A percentile compares a stretch with the other conserved stretches of the same genome.
These are phyloP conservation scores for Suhomyces yuchorum DNA, from an alignment of 1,139 yeast genomes.

Conservation along the genomic window DNA sequence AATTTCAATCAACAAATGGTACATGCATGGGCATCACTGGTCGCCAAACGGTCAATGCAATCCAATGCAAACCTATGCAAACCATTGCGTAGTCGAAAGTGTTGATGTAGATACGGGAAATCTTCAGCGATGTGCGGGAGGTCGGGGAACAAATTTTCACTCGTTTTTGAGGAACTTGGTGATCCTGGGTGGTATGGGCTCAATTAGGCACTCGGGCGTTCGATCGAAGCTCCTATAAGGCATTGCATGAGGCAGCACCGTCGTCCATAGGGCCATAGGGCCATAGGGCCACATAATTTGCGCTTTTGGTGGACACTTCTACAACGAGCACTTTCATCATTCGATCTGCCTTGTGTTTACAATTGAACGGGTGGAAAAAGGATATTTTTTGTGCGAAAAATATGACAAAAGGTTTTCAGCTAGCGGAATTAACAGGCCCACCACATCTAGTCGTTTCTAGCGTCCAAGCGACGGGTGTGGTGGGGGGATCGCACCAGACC, in stretches of 20 bases:
- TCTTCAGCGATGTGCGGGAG: neutral
- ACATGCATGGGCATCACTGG: neutral
- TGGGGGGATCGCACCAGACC: neutral
- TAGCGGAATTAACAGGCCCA: neutral
- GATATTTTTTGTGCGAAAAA: neutral
- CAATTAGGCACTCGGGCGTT: too few relatives aligned
- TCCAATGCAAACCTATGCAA: neutral
- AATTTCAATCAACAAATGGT: neutral
- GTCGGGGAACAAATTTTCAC: neutral
- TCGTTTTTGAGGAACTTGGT: neutral
- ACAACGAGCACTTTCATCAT: neutral
- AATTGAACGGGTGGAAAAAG: neutral
- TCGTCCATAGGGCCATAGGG: too few relatives aligned
- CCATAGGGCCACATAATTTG: neutral
- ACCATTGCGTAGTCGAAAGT: neutral
- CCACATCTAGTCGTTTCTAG: neutral
- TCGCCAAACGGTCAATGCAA: neutral
- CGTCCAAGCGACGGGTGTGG: neutral
- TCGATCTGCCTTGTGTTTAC: neutral
- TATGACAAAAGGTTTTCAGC: neutral
- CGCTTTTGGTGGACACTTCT: neutral
- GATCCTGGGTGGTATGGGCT: too few relatives aligned
- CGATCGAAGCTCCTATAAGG: too few relatives aligned
- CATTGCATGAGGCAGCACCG: too few relatives aligned
- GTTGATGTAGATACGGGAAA: neutral